Evolutionary conservation across 2,329 filamentous ascomycete genomes (phyloP).

Genomic region (Colletotrichum sp.): DNA sequence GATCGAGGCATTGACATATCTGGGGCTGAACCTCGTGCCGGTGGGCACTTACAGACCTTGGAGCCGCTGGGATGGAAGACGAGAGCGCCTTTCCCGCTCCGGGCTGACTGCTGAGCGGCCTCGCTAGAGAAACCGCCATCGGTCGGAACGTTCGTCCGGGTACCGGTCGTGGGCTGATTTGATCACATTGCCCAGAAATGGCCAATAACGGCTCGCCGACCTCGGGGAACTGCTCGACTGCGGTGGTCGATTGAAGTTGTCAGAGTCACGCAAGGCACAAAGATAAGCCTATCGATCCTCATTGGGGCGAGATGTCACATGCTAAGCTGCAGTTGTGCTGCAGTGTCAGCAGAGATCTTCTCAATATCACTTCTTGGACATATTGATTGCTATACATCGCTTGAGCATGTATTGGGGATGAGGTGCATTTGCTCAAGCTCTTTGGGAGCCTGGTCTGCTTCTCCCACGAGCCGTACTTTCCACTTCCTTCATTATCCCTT

Average conservation of each 20-base stretch:
- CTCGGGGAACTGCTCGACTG: neutral
- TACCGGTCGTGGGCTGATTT: neutral
- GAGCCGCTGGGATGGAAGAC: neutral
- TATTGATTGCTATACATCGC: neutral
- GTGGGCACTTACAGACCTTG: neutral
- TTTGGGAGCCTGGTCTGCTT: neutral
- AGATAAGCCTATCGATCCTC: neutral
- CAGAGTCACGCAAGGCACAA: neutral
- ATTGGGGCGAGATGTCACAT: neutral
- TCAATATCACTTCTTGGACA: neutral
- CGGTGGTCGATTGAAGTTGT: neutral
- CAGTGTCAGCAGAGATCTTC: neutral
- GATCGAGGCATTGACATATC: neutral
- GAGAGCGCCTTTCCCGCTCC: neutral
- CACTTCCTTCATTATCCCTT: neutral
- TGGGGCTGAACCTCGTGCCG: neutral
- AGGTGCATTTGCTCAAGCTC: neutral
- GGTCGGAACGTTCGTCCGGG: neutral
- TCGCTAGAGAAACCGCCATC: neutral
- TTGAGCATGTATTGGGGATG: neutral
- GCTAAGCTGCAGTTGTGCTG: neutral
- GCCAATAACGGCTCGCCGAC: neutral
- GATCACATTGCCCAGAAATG: neutral
- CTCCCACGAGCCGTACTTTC: neutral
- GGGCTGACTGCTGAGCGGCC: neutral